Evolutionary conservation across 2,329 filamentous ascomycete genomes (phyloP).

Genomic region (Drechmeria coniospora): DNA sequence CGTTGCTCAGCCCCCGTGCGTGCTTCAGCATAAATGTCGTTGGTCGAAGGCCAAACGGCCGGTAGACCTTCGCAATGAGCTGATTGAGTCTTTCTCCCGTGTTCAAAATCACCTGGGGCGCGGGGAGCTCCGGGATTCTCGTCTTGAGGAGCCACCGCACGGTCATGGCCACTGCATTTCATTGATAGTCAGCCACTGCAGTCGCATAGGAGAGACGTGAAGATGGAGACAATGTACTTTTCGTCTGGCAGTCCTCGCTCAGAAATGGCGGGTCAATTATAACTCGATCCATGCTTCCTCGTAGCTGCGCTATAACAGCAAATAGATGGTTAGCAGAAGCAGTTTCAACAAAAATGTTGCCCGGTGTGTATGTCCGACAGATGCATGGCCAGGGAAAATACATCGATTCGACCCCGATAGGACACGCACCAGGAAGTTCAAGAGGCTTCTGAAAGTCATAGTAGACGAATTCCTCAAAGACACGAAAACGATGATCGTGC

Average conservation of each 20-base stretch:
- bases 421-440: constrained; percentile 39
- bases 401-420: neutral
- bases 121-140: constrained; percentile 5
- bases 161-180: constrained; percentile 48
- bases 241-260: constrained; percentile 67
- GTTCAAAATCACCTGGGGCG: constrained; percentile 43
- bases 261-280: constrained; percentile 70
- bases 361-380: neutral
- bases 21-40: constrained; percentile 58
- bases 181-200: neutral
- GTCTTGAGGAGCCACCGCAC: constrained; percentile 53
- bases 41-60: constrained; percentile 41
- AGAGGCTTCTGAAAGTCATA: constrained; percentile 62
- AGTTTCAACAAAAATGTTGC: neutral
- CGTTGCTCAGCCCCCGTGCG: constrained; percentile 60
- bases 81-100: constrained; percentile 64
- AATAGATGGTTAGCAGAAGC: neutral
- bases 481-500: constrained; percentile 55
- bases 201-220: neutral
- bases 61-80: constrained; percentile 52
- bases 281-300: constrained; percentile 50
- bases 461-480: constrained; percentile 58
- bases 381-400: neutral
- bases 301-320: constrained; percentile 31
- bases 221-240: constrained; percentile 32